A percentile compares a stretch with the other conserved stretches of the same genome.
phyloP scores from a whole-genome alignment of 192 early-diverging fungal genomes.

The Spinellus fusiger region DNA sequence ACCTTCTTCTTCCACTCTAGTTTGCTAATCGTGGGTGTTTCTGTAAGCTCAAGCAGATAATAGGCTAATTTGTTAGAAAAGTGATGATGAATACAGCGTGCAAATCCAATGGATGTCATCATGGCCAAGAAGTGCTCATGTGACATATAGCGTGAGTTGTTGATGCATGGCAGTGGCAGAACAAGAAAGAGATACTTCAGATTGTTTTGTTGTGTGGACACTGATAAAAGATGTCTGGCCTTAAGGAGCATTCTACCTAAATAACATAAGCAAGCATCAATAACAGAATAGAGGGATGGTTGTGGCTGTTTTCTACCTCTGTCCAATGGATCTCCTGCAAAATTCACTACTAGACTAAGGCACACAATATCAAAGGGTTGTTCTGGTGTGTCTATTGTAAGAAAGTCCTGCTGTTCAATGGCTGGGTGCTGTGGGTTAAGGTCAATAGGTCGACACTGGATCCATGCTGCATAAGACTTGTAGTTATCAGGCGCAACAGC shows the following conservation, averaged over 20 bases:
- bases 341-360: slow-evolving; percentile 83
- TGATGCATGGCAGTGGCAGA: slow-evolving; percentile 74
- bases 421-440: slow-evolving; percentile 74
- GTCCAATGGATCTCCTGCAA: slow-evolving; percentile 68
- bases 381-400: slow-evolving; percentile 45
- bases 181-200: slow-evolving; percentile 66
- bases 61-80: slow-evolving; percentile 75
- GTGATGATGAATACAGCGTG: slow-evolving; percentile 48
- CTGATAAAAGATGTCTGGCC: slow-evolving; percentile 19
- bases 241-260: slow-evolving; percentile 33
- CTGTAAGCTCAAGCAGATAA: slow-evolving; percentile 55
- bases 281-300: neutral
- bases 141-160: slow-evolving; percentile 81
- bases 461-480: slow-evolving; percentile 54
- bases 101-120: slow-evolving; percentile 57
- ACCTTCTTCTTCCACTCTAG: slow-evolving; percentile 55
- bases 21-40: neutral
- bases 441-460: slow-evolving; percentile 74
- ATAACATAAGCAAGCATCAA: neutral
- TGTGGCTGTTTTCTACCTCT: slow-evolving; percentile 44
- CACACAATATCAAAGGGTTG: slow-evolving; percentile 72
- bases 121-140: slow-evolving; percentile 66
- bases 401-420: slow-evolving; percentile 79
- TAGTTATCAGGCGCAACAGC: slow-evolving; percentile 78
- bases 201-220: neutral